Evolutionary conservation across 345 rosid genomes (phyloP).

Genomic region (Bretschneidera sinensis): DNA sequence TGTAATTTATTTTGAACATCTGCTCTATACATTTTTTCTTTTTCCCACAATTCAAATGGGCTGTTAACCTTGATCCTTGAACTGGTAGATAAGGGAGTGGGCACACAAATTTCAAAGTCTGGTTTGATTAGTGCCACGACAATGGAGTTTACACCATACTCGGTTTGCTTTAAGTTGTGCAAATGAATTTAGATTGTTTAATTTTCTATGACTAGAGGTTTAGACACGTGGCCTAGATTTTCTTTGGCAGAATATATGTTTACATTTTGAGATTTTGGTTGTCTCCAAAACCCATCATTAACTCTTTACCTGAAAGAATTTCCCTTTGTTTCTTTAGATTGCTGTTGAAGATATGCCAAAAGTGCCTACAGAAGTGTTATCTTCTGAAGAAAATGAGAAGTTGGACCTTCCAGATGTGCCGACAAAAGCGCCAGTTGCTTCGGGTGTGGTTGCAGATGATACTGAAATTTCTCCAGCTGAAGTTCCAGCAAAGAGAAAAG

Average conservation of each 20-base stretch:
- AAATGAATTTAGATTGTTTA: neutral
- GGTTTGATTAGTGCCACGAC: too few relatives aligned
- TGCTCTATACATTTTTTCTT: too few relatives aligned
- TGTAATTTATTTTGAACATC: too few relatives aligned
- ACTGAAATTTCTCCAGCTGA: slow-evolving; percentile 33
- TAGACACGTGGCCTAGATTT: slow-evolving; percentile 1
- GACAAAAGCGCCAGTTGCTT: slow-evolving; percentile 48
- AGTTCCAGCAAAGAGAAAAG: slow-evolving; percentile 49
- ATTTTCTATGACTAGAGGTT: neutral
- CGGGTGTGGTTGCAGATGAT: slow-evolving; percentile 26
- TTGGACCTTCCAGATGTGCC: slow-evolving; percentile 86
- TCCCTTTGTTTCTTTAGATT: slow-evolving; percentile 34
- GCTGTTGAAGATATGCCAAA: slow-evolving; percentile 64
- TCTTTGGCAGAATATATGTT: neutral
- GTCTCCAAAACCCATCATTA: too few relatives aligned
- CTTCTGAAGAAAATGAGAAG: slow-evolving; percentile 38
- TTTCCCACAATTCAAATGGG: too few relatives aligned
- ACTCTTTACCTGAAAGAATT: slow-evolving; percentile 5
- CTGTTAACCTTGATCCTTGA: too few relatives aligned
- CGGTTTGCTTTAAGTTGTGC: too few relatives aligned
- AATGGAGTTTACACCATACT: too few relatives aligned
- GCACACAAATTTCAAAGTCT: too few relatives aligned
- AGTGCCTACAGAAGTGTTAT: slow-evolving; percentile 47
- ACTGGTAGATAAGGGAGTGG: too few relatives aligned
- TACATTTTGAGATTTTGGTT: too few relatives aligned